Base-by-base conservation (phyloP, 1,139 yeast genomes). In the Candida tunisiensis region DNA sequence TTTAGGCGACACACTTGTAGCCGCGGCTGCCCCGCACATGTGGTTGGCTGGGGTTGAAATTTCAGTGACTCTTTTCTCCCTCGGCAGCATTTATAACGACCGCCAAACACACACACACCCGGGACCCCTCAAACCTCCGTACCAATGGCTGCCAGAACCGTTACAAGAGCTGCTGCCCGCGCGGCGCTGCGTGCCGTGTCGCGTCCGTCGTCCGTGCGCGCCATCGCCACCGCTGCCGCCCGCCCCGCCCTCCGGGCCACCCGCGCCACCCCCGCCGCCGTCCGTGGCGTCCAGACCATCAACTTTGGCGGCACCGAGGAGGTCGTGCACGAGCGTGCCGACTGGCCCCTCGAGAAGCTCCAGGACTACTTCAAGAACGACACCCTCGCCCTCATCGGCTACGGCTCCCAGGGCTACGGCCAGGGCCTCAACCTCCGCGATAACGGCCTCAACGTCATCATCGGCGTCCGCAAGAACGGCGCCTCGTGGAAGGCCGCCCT, bases 321-420 rank as follows among this genome's bases (percentile, higher is more conserved):
- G 53, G 62, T 75, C 47, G 98, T 88, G 44, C 88, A 88, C 69
- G 96, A 88, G 69, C 82, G 98, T 65, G 75, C 82, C 47, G 98
- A 88, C 78, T 88, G 98, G 98, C 98, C 98, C 62, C 71, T 77
- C 57, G 98, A 88, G 66, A 88, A 78, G 68, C 69, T 88, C 51
- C 69, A 75, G 43, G 91, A 83, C 52, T 88, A 83, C 72, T 88
- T 88, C 82, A 85, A 88, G 72, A 66, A 85, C 62, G 98, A 88
- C 60, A 88, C 98, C 38, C 66, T 88, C 53, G 96, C 98, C 45
- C 65, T 88, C 54, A 85, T 88, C 47, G 98, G 98, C 62, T 88
- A 88, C 73, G 98, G 98, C 55, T 88, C 98, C 45, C 98, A 88
- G 69, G 98, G 98, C 65, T 88, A 88, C 69, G 98, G 98, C 56